Evolutionary conservation across 306 rosid genomes (phyloP).

Genomic region (Gynostemma pentaphyllum): DNA sequence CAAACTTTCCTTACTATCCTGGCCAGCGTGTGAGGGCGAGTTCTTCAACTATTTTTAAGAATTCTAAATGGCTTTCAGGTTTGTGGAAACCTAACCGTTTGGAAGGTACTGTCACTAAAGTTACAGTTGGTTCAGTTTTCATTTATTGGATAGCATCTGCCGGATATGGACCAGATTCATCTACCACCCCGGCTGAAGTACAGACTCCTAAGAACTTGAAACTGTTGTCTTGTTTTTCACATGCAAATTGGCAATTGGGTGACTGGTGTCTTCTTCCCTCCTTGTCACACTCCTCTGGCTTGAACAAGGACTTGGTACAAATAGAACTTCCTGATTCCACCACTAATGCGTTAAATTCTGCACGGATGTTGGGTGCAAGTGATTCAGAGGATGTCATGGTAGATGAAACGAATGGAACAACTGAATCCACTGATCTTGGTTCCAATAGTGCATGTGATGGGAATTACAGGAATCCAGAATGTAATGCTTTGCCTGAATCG

Average conservation of each 20-base stretch:
- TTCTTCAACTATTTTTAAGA: conserved; percentile 86
- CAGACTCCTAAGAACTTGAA: conserved; percentile 85
- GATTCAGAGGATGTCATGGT: conserved; percentile 58
- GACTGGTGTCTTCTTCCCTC: conserved; percentile 92
- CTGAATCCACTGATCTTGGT: conserved; percentile 58
- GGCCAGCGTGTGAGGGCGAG: conserved; percentile 94
- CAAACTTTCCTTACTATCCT: conserved; percentile 90
- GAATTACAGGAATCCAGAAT: conserved; percentile 29
- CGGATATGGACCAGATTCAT: conserved; percentile 90
- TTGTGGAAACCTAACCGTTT: conserved; percentile 87
- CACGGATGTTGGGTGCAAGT: conserved; percentile 53
- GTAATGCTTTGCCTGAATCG: conserved; percentile 41
- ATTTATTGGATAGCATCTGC: conserved; percentile 98
- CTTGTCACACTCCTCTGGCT: conserved; percentile 26
- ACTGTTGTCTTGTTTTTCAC: conserved; percentile 76
- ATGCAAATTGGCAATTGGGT: conserved; percentile 95
- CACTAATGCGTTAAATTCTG: conserved; percentile 45
- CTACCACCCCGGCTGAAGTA: conserved; percentile 87
- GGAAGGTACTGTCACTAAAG: conserved; percentile 92
- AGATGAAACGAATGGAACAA: conserved; percentile 54
- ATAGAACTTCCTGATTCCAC: conserved; percentile 39
- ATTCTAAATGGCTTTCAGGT: conserved; percentile 94
- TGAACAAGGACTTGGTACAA: conserved; percentile 43
- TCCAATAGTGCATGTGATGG: conserved; percentile 35
- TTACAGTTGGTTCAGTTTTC: conserved; percentile 85